Conservation (phyloP, 352 stramenopile species). For the Globisporangium uncinulatum region DNA sequence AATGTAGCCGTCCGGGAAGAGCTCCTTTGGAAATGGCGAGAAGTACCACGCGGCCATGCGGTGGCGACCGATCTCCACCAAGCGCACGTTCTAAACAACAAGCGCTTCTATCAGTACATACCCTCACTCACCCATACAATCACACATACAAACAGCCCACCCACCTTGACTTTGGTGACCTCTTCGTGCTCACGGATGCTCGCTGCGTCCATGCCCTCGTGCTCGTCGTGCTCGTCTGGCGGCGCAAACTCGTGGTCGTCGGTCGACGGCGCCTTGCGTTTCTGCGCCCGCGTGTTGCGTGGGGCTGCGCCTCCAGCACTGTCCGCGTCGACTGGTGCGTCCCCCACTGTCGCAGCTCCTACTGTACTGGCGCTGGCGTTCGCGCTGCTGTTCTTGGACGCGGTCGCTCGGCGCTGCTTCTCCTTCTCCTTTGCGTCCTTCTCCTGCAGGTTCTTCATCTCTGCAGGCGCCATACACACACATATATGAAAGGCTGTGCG, state of each 20-base stretch:
- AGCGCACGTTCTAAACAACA: conserved; percentile 89
- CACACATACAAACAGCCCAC: not conserved
- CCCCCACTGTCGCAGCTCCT: conserved; percentile 1
- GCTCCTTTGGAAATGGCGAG: conserved; percentile 96
- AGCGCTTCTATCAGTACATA: too few relatives aligned
- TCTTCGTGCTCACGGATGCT: conserved; percentile 97
- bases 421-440: conserved; percentile 75
- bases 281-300: conserved; percentile 56
- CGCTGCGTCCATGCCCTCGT: conserved; percentile 97
- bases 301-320: not conserved
- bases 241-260: conserved; percentile 81
- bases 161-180: conserved; percentile 94
- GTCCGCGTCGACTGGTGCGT: conserved; percentile 14
- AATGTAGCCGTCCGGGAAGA: conserved; percentile 81
- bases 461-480: conserved; percentile 8
- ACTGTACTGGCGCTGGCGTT: conserved; percentile 2
- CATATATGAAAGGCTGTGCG: not conserved
- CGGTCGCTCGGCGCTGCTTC: conserved; percentile 26
- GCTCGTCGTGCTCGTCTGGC: conserved; percentile 93
- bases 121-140: not conserved
- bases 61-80: conserved; percentile 92
- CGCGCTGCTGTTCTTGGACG: conserved; percentile 18
- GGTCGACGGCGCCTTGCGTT: conserved; percentile 49
- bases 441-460: conserved; percentile 64
- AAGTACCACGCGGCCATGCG: conserved; percentile 98